Percentiles rank a stretch among this genome's conserved stretches.
phyloP scores from a whole-genome alignment of 495 filamentous ascomycete genomes.

The Penicillium cinerascens region DNA sequence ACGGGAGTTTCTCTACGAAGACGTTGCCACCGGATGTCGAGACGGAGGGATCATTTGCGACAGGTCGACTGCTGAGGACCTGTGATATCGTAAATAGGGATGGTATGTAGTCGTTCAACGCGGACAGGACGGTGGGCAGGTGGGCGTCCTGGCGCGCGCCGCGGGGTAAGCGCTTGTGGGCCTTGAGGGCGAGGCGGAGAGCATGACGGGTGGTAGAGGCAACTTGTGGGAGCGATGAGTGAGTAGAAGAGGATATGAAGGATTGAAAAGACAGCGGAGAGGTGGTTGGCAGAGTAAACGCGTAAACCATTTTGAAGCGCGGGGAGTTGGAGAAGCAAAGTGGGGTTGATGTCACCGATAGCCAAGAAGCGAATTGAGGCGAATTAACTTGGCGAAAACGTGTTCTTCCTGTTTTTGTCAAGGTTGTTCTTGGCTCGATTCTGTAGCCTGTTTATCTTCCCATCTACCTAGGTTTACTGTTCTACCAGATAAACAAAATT shows the following conservation, averaged over 20 bases:
- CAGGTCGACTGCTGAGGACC: conserved; percentile 51
- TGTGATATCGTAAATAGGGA: conserved; percentile 72
- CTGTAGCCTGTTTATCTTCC: neutral
- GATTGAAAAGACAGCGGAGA: conserved; percentile 74
- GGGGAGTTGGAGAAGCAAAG: conserved; percentile 18
- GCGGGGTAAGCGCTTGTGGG: conserved; percentile 72
- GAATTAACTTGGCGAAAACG: conserved; percentile 2
- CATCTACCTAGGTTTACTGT: neutral
- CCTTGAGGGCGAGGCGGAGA: conserved; percentile 72
- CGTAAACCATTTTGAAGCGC: conserved; percentile 69
- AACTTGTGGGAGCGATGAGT: conserved; percentile 76
- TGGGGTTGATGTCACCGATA: conserved; percentile 23
- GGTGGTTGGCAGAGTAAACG: conserved; percentile 79
- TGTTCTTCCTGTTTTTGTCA: neutral
- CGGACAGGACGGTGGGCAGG: conserved; percentile 61
- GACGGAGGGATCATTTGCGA: conserved; percentile 18
- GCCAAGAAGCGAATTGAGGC: conserved; percentile 2
- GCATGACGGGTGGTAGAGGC: conserved; percentile 76
- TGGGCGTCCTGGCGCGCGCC: conserved; percentile 57
- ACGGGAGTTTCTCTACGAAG: conserved; percentile 5
- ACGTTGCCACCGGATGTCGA: neutral
- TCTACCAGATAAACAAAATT: neutral
- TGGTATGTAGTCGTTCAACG: conserved; percentile 71
- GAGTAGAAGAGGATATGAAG: conserved; percentile 64
- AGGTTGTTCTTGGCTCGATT: neutral